Evolutionary conservation across 768 basidiomycete genomes (phyloP), one percentile per base, ranked within the genome.

Genomic region (Leccinum obscurum): DNA sequence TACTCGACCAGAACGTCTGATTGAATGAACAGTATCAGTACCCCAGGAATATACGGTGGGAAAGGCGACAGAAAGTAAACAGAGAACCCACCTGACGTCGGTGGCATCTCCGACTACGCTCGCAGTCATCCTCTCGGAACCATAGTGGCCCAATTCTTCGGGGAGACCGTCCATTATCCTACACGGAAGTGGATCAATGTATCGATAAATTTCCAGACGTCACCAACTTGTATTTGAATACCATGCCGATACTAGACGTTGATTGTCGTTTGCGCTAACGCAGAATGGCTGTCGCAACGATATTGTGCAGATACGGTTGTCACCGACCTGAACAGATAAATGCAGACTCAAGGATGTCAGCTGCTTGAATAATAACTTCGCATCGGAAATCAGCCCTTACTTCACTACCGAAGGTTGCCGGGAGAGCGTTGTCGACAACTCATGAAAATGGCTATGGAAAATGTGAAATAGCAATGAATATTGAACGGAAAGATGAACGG

Each of bases 361-460:
- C 56, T 44, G 13, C 24, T 44, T 24, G 53, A 5, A 6, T 24
- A 35, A 46, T n/a, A 28, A 14, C 17, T 49, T 44, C 32, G 13
- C 22, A 57, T 53, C 44, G 6, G 14, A 55, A 54, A 5, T 32
- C 6, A 55, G 4, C 3, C 73, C 84, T 68, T 70, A 94, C 94
- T 90, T 88, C 55, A 93, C 80, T 2, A 95, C 89, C 3, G 86
- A 85, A 1, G 95, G 91, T 61, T 89, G 85, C 13, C 83, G 79
- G 2, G 87, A 86, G 6, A 98, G 81, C 1, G 92, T 92, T 22
- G 79, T 84, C 2, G 86, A 81, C 5, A 98, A 80, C 66, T 97
- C 94, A 53, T 80, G 77, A 68, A 94, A 95, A 71, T 96, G 90
- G 3, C 89, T 91, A 57, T 2, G 24, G 13, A 9, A 9, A 52